These are phyloP conservation scores for Chalciporus chontae DNA, from an alignment of 768 basidiomycete species.

Conservation along the genomic window DNA sequence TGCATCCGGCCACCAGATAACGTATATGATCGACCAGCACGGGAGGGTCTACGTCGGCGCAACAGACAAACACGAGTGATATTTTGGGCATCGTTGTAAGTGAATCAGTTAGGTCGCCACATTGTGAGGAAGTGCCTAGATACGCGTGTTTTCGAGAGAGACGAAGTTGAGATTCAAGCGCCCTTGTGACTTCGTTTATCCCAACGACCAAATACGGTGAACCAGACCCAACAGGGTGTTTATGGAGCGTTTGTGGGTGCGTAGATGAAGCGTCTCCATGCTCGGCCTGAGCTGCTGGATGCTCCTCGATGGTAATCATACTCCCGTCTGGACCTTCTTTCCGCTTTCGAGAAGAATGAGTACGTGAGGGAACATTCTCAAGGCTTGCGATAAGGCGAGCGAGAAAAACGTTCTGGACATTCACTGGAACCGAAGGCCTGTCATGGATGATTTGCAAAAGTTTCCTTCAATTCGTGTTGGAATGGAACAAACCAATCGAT, in stretches of 20 bases:
- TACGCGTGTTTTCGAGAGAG: slow-evolving; percentile 20
- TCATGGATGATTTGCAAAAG: neutral
- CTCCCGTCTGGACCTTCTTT: slow-evolving; percentile 8
- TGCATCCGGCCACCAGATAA: slow-evolving; percentile 72
- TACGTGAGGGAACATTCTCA: slow-evolving; percentile 42
- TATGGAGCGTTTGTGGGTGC: neutral
- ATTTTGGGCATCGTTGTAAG: slow-evolving; percentile 8
- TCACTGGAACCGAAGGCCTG: slow-evolving; percentile 63
- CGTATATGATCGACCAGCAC: slow-evolving; percentile 72
- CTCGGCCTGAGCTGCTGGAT: neutral
- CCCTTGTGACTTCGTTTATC: slow-evolving; percentile 78
- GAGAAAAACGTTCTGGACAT: slow-evolving; percentile 60
- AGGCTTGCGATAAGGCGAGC: slow-evolving; percentile 48
- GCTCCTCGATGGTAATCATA: slow-evolving; percentile 26
- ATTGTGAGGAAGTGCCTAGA: neutral
- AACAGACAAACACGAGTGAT: slow-evolving; percentile 62
- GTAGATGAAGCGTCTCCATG: neutral
- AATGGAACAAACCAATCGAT: slow-evolving; percentile 54
- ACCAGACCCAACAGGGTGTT: neutral
- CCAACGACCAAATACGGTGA: slow-evolving; percentile 51
- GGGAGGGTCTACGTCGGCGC: slow-evolving; percentile 71
- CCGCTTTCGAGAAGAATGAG: slow-evolving; percentile 23
- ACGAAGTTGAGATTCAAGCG: slow-evolving; percentile 57
- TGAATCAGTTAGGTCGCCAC: slow-evolving; percentile 1
- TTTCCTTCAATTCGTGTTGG: neutral